phyloP scores from a whole-genome alignment of 1,139 yeast species.

The Hanseniaspora uvarum region DNA sequence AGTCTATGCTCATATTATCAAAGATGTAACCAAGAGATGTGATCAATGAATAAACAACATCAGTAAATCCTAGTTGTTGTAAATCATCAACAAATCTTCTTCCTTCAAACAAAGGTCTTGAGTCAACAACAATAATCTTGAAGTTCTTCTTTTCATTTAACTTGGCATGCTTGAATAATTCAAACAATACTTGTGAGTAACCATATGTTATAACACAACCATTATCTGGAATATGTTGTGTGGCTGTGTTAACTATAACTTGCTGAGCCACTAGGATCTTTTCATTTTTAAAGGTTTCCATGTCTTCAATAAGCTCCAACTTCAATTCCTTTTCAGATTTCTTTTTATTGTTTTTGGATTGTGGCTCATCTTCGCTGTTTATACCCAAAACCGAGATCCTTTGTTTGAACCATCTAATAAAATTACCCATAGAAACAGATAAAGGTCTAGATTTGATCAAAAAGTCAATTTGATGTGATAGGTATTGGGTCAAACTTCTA shows the following conservation, averaged over 20 bases:
- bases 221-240: constrained; percentile 63
- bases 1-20: constrained; percentile 76
- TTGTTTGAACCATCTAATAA: constrained; percentile 93
- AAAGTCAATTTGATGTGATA: constrained; percentile 91
- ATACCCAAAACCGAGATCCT: constrained; percentile 61
- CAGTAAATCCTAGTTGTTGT: constrained; percentile 43
- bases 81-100: constrained; percentile 58
- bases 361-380: constrained; percentile 17
- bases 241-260: constrained; percentile 73
- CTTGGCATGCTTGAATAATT: constrained; percentile 61
- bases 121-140: constrained; percentile 78
- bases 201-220: constrained; percentile 82
- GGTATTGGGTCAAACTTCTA: constrained; percentile 77
- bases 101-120: constrained; percentile 95
- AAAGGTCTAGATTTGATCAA: constrained; percentile 85
- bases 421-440: constrained; percentile 92
- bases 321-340: constrained; percentile 67
- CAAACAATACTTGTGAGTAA: constrained; percentile 71
- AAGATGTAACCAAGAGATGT: constrained; percentile 71
- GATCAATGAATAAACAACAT: constrained; percentile 64
- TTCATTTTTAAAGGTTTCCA: constrained; percentile 74
- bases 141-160: constrained; percentile 56
- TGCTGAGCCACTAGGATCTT: constrained; percentile 75
- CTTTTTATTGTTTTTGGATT: constrained; percentile 38
- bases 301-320: constrained; percentile 49